phyloP scores from a whole-genome alignment of 2,329 filamentous ascomycete genomes.

The Aspergillus awamori region DNA sequence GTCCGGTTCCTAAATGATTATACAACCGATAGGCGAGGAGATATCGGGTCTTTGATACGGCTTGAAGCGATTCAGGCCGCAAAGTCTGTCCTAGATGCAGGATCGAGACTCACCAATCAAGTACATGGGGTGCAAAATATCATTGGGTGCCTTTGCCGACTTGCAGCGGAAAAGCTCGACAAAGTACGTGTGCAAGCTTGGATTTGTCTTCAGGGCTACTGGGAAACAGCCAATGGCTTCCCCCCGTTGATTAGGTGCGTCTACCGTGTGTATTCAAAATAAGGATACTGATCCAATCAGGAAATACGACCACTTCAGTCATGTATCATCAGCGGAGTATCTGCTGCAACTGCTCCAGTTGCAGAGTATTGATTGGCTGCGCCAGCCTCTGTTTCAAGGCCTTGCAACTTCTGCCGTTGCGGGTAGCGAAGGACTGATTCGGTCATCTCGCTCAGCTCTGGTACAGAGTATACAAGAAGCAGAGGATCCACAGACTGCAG shows the following conservation, averaged over 20 bases:
- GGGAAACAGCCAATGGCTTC: slow-evolving; percentile 39
- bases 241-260: slow-evolving; percentile 47
- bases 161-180: slow-evolving; percentile 88
- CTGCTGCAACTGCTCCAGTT: slow-evolving; percentile 46
- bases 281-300: slow-evolving; percentile 28
- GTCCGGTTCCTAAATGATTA: slow-evolving; percentile 73
- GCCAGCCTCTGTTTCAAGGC: slow-evolving; percentile 45
- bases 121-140: slow-evolving; percentile 30
- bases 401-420: slow-evolving; percentile 49
- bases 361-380: slow-evolving; percentile 40
- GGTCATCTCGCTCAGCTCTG: slow-evolving; percentile 46
- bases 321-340: slow-evolving; percentile 49
- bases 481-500: slow-evolving; percentile 39
- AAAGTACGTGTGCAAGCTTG: slow-evolving; percentile 68
- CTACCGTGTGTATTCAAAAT: slow-evolving; percentile 14
- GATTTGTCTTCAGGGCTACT: slow-evolving; percentile 46
- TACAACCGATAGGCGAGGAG: slow-evolving; percentile 83
- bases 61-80: slow-evolving; percentile 74
- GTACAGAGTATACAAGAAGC: slow-evolving; percentile 36
- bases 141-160: slow-evolving; percentile 58
- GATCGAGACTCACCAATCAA: slow-evolving; percentile 12
- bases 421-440: slow-evolving; percentile 49
- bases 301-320: slow-evolving; percentile 48
- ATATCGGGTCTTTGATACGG: slow-evolving; percentile 84
- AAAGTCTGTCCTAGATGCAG: slow-evolving; percentile 39